Percentiles rank a stretch among this genome's conserved stretches.
Evolutionary conservation across 2,329 filamentous ascomycete genomes (phyloP).

Genomic region (Elsinoe batatas): DNA sequence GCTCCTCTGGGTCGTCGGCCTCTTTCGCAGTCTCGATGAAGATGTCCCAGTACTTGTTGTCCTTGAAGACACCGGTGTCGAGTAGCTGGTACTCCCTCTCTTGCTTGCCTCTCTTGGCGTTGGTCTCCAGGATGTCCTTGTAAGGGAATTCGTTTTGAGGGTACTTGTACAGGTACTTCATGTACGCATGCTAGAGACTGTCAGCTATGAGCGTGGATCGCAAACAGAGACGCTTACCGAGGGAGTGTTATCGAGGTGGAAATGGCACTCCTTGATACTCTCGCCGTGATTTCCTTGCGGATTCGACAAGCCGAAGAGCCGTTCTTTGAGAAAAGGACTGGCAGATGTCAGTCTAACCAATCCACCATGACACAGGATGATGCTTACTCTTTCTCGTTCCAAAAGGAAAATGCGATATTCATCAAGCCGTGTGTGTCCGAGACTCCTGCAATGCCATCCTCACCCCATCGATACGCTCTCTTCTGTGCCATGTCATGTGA

Average conservation of each 20-base stretch:
- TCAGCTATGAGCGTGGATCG: constrained; percentile 11
- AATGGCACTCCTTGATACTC: constrained; percentile 92
- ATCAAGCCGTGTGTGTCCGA: constrained; percentile 85
- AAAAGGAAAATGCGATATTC: constrained; percentile 92
- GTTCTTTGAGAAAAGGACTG: constrained; percentile 87
- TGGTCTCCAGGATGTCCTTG: constrained; percentile 75
- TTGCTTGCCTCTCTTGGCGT: constrained; percentile 61
- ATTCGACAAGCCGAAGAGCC: constrained; percentile 89
- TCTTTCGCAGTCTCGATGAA: constrained; percentile 96
- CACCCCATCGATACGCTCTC: constrained; percentile 86
- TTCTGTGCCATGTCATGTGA: constrained; percentile 85
- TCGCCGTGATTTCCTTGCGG: constrained; percentile 96
- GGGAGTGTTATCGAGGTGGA: constrained; percentile 91
- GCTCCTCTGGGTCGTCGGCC: constrained; percentile 77
- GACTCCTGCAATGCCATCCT: constrained; percentile 93
- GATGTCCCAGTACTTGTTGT: constrained; percentile 92
- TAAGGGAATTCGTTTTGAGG: constrained; percentile 89
- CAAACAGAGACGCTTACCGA: constrained; percentile 40
- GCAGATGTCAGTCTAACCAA: constrained; percentile 30
- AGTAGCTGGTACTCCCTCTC: constrained; percentile 87
- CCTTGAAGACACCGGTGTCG: constrained; percentile 79
- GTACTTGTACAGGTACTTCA: constrained; percentile 98
- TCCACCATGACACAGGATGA: constrained; percentile 1
- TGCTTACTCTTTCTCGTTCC: constrained; percentile 88
- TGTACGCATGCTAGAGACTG: constrained; percentile 74